phyloP scores from a whole-genome alignment of 2,329 filamentous ascomycete species.

The Cercospora sp. region DNA sequence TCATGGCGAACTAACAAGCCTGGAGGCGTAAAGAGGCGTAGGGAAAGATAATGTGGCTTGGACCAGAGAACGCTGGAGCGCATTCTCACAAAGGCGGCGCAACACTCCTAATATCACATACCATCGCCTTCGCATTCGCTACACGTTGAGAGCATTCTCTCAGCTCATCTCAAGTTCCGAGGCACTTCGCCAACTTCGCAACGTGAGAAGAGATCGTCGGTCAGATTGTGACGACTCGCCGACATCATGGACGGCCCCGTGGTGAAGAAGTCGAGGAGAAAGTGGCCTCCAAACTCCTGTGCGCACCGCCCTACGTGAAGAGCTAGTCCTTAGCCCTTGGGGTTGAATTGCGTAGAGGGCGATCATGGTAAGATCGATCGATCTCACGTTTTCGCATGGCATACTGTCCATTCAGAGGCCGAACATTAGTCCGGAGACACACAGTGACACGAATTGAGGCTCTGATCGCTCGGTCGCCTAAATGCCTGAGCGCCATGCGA shows the following conservation, averaged over 20 bases:
- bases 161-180: background rate
- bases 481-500: background rate
- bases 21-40: background rate
- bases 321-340: background rate
- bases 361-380: background rate
- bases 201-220: background rate
- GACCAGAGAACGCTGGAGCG: background rate
- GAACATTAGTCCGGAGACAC: background rate
- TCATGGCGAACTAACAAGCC: slow-evolving; percentile 21
- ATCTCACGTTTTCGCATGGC: background rate
- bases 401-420: background rate
- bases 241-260: slow-evolving; percentile 1
- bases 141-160: slow-evolving; percentile 3
- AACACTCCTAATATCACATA: background rate
- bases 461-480: background rate
- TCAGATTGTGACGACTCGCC: slow-evolving; percentile 6
- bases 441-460: background rate
- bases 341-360: background rate
- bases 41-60: background rate
- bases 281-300: background rate
- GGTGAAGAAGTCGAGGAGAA: background rate
- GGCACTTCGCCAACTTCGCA: slow-evolving; percentile 1
- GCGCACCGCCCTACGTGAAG: background rate
- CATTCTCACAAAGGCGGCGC: background rate
- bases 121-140: background rate